Percentiles rank a stretch among this genome's conserved stretches.
These are phyloP conservation scores for Sugiyamaella japonica DNA, from an alignment of 1,139 yeast species.

Conservation along the genomic window DNA sequence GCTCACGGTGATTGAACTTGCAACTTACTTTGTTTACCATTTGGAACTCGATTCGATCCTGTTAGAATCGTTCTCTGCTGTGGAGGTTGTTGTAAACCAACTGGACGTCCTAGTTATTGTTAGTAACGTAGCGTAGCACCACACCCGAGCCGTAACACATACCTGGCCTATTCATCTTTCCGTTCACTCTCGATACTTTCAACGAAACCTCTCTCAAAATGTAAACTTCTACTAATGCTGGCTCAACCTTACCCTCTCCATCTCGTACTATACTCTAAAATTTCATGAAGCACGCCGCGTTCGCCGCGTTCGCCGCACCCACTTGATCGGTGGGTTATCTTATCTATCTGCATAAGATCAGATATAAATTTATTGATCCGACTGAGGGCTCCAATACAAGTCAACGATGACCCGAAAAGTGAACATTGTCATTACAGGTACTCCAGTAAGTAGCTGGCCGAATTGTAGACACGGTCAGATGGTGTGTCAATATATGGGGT, in stretches of 20 bases:
- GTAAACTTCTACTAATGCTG: conserved; percentile 1
- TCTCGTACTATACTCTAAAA: neutral
- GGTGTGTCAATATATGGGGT: neutral
- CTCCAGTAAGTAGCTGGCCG: conserved; percentile 70
- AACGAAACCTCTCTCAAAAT: neutral
- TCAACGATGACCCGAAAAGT: conserved; percentile 21
- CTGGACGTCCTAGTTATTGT: conserved; percentile 8
- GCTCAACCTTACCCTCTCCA: neutral
- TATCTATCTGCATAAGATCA: conserved; percentile 6
- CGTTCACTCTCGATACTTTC: neutral
- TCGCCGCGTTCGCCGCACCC: neutral
- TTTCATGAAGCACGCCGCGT: neutral
- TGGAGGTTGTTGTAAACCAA: conserved; percentile 10
- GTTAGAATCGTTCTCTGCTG: conserved; percentile 15
- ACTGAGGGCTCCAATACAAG: neutral
- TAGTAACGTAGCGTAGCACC: neutral
- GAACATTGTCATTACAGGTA: conserved; percentile 88
- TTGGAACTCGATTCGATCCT: conserved; percentile 6
- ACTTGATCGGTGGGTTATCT: neutral
- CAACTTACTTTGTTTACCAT: conserved; percentile 16
- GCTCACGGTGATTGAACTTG: neutral
- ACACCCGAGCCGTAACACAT: neutral
- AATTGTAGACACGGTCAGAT: too few relatives aligned
- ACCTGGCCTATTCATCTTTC: conserved; percentile 14
- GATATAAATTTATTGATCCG: conserved; percentile 8